Evolutionary conservation across 305 asterid species (phyloP).

Genomic region (Fraxinus angustifolia): DNA sequence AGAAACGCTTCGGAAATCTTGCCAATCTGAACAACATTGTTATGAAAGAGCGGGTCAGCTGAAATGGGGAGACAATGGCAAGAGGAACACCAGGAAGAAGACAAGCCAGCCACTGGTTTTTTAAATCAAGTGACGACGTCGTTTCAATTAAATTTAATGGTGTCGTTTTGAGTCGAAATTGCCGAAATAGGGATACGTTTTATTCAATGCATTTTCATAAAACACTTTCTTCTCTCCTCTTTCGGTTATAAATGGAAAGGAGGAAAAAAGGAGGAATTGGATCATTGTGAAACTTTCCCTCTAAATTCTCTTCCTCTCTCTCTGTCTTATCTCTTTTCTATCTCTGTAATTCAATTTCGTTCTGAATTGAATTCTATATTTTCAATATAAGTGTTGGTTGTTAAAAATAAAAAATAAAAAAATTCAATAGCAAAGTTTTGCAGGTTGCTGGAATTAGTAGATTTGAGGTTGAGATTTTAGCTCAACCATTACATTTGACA

Average conservation of each 20-base stretch:
- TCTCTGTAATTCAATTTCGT: not conserved
- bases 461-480: not conserved
- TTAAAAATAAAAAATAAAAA: not conserved
- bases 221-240: not conserved
- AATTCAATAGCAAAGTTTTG: no score
- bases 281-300: not conserved
- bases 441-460: no score
- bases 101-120: not conserved
- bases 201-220: not conserved
- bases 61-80: not conserved
- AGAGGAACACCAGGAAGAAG: not conserved
- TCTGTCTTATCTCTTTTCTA: not conserved
- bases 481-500: not conserved
- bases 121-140: not conserved
- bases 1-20: not conserved
- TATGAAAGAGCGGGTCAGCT: not conserved
- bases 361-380: not conserved
- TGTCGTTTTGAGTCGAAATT: not conserved
- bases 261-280: not conserved
- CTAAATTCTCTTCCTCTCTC: not conserved
- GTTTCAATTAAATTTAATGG: not conserved
- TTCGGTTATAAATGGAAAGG: not conserved
- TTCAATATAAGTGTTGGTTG: not conserved
- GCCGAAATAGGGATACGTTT: not conserved
- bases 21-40: not conserved